Conservation (phyloP, 768 basidiomycete genomes). For the Suillus subaureus region DNA sequence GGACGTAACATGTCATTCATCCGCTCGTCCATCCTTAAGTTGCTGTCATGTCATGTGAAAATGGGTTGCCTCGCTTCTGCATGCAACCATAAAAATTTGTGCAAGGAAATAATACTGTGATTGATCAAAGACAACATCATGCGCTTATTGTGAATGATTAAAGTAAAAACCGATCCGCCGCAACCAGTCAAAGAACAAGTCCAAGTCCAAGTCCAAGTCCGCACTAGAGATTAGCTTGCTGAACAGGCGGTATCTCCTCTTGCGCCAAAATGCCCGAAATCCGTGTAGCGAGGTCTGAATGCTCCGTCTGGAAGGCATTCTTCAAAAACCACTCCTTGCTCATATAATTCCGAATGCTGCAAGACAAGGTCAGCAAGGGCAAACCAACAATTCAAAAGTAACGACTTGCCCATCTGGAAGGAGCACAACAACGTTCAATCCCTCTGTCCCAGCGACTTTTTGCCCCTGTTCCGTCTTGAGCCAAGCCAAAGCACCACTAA, state of each 20-base stretch:
- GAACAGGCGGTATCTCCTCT: background rate
- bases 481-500: slow-evolving; percentile 79
- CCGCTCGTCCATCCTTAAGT: rapidly evolving
- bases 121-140: background rate
- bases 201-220: background rate
- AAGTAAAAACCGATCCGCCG: background rate
- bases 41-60: background rate
- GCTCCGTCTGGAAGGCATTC: slow-evolving; percentile 57
- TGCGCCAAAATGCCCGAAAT: slow-evolving; percentile 1
- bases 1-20: background rate
- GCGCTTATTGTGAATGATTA: slow-evolving; percentile 1
- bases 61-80: background rate
- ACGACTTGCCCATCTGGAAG: slow-evolving; percentile 83
- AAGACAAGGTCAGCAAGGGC: slow-evolving; percentile 8
- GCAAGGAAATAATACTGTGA: background rate
- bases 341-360: slow-evolving; percentile 91
- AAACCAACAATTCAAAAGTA: background rate
- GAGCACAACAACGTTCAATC: slow-evolving; percentile 86
- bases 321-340: slow-evolving; percentile 90
- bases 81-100: background rate
- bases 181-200: background rate
- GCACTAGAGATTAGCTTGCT: background rate
- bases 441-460: slow-evolving; percentile 61
- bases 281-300: slow-evolving; percentile 32
- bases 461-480: slow-evolving; percentile 71